phyloP scores from a whole-genome alignment of 2,329 filamentous ascomycete species.

The Apiospora koreana region DNA sequence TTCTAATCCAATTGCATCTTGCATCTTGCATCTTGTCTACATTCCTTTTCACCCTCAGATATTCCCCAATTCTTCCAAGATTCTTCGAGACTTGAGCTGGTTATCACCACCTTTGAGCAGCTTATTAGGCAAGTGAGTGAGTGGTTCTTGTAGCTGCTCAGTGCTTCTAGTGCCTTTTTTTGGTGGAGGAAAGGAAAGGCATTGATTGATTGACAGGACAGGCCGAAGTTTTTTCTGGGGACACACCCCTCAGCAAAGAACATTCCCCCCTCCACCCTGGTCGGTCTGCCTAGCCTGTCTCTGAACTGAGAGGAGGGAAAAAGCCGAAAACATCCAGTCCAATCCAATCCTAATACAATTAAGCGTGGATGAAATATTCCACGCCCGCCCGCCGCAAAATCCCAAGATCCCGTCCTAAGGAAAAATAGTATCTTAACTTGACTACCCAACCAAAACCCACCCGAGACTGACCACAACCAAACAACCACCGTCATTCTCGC shows the following conservation, averaged over 20 bases:
- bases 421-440: constrained; percentile 6
- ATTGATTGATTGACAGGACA: background rate
- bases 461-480: constrained; percentile 2
- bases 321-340: background rate
- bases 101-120: background rate
- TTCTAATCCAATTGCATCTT: background rate
- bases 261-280: background rate
- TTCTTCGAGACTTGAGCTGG: background rate
- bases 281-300: background rate
- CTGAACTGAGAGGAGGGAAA: background rate
- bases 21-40: background rate
- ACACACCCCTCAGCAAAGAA: background rate
- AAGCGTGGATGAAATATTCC: constrained; percentile 7
- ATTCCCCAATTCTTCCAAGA: background rate
- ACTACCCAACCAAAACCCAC: background rate
- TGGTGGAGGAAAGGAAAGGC: background rate
- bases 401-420: background rate
- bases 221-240: constrained; percentile 6
- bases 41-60: too few species aligned
- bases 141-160: too few species aligned
- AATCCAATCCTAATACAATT: background rate
- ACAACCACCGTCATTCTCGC: background rate
- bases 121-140: too few species aligned
- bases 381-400: background rate
- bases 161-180: background rate